phyloP scores from a whole-genome alignment of 2,329 filamentous ascomycete species.

The Venturia oleaginea region DNA sequence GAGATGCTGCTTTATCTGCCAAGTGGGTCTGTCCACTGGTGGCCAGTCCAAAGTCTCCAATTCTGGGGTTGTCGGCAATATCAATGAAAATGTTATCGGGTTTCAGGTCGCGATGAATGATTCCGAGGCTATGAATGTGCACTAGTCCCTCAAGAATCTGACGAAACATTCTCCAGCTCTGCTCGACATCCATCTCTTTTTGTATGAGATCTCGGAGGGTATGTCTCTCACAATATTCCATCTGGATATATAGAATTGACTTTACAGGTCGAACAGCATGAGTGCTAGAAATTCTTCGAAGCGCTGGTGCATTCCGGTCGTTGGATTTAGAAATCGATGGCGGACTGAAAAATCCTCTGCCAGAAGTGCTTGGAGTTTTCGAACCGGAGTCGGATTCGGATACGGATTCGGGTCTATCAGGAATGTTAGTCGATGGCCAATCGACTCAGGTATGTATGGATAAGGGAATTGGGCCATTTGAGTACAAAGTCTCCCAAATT shows the following conservation, averaged over 20 bases:
- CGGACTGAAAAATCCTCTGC: constrained; percentile 27
- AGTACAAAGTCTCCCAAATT: background rate
- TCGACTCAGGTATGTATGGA: too few species aligned
- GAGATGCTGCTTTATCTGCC: constrained; percentile 40
- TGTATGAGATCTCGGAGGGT: constrained; percentile 84
- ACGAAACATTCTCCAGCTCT: constrained; percentile 83
- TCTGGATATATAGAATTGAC: constrained; percentile 88
- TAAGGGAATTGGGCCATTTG: too few species aligned
- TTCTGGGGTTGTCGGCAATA: constrained; percentile 78
- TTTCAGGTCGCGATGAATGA: constrained; percentile 93
- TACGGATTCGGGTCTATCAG: background rate
- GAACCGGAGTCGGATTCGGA: background rate
- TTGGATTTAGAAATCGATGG: constrained; percentile 18
- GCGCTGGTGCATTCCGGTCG: constrained; percentile 25
- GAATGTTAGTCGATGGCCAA: background rate
- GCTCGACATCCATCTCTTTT: constrained; percentile 65
- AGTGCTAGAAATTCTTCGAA: constrained; percentile 35
- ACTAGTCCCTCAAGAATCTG: constrained; percentile 84
- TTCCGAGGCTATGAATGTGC: constrained; percentile 82
- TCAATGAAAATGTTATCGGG: constrained; percentile 98
- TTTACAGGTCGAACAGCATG: constrained; percentile 44
- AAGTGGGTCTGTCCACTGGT: constrained; percentile 72
- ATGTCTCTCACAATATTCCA: constrained; percentile 95
- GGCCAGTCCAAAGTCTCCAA: constrained; percentile 92
- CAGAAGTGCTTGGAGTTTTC: constrained; percentile 20